These are phyloP conservation scores for Candida buenavistaensis DNA, from an alignment of 1,139 yeast genomes.

Conservation along the genomic window DNA sequence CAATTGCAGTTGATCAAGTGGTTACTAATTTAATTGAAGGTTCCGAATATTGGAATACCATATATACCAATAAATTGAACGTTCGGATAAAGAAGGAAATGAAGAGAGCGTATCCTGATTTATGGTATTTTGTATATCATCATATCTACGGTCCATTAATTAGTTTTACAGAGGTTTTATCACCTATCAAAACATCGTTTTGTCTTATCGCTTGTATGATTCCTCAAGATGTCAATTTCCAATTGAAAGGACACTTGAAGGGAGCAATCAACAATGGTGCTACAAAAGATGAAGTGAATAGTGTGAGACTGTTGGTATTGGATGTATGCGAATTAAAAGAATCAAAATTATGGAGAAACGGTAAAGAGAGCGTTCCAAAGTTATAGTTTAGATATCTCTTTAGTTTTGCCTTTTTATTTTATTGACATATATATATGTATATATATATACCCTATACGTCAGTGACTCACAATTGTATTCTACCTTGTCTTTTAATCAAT, in stretches of 20 bases:
- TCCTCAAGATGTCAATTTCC: constrained; percentile 85
- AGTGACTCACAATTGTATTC: constrained; percentile 44
- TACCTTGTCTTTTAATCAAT: constrained; percentile 58
- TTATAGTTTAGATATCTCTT: constrained; percentile 1
- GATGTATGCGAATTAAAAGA: constrained; percentile 77
- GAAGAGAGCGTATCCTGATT: constrained; percentile 76
- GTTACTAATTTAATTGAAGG: constrained; percentile 49
- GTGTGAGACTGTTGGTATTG: constrained; percentile 60
- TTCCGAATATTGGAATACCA: constrained; percentile 64
- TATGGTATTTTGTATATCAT: constrained; percentile 70
- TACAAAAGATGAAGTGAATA: constrained; percentile 58
- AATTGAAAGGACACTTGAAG: constrained; percentile 80
- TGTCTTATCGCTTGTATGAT: constrained; percentile 77
- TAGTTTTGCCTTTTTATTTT: too few relatives aligned
- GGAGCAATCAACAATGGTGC: constrained; percentile 86
- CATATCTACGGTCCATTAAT: constrained; percentile 81
- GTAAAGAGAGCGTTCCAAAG: constrained; percentile 4
- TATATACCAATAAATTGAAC: constrained; percentile 71
- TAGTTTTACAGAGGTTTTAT: constrained; percentile 62
- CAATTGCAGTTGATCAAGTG: constrained; percentile 31
- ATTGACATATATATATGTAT: constrained; percentile 3
- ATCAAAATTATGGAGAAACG: constrained; percentile 12
- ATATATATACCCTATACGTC: neutral
- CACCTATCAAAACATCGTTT: constrained; percentile 71
- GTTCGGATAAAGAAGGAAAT: constrained; percentile 66